A percentile compares a stretch with the other conserved stretches of the same genome.
Evolutionary conservation across 805 yeast genomes (phyloP).

Genomic region (Torulaspora gathmanii): DNA sequence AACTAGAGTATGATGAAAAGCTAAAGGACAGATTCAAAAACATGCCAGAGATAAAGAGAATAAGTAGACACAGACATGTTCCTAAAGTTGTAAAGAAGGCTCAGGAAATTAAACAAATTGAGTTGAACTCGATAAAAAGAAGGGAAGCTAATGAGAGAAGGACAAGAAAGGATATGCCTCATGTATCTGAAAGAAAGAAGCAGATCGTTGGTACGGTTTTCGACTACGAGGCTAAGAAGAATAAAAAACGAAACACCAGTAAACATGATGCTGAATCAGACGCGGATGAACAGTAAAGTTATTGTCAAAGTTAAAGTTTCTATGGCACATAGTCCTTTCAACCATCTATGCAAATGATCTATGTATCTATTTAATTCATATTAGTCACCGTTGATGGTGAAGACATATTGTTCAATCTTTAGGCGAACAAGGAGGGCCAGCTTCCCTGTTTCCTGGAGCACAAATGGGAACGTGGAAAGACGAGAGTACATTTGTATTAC

Average conservation of each 20-base stretch:
- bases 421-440: constrained; percentile 22
- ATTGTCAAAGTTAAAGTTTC: neutral
- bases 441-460: constrained; percentile 16
- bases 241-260: constrained; percentile 13
- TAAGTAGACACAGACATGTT: constrained; percentile 85
- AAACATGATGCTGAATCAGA: constrained; percentile 8
- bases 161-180: constrained; percentile 61
- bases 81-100: constrained; percentile 88
- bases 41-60: constrained; percentile 94
- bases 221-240: constrained; percentile 41
- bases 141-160: constrained; percentile 80
- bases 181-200: constrained; percentile 71
- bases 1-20: constrained; percentile 85
- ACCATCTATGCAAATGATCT: constrained; percentile 9
- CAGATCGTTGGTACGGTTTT: constrained; percentile 81
- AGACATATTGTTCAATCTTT: neutral
- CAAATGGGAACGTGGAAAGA: neutral
- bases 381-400: neutral
- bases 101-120: constrained; percentile 73
- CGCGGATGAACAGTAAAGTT: constrained; percentile 4
- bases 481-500: neutral
- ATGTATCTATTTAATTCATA: constrained; percentile 8
- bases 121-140: constrained; percentile 65
- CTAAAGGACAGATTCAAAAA: constrained; percentile 86
- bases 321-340: constrained; percentile 5